Conservation (phyloP, 495 filamentous ascomycete genomes). For the Annulohypoxylon maeteangense region DNA sequence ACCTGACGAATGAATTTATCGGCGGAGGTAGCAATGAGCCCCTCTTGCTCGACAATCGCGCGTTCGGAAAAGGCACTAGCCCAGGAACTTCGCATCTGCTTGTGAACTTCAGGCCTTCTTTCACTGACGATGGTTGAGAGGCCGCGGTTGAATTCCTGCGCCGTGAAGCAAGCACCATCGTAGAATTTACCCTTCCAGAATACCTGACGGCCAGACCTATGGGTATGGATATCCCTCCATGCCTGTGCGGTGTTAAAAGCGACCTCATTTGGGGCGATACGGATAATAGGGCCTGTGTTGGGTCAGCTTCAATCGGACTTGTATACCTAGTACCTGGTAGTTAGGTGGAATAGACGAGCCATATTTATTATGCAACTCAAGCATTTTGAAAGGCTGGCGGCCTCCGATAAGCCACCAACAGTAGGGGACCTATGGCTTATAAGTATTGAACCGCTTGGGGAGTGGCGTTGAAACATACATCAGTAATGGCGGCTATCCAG, state of each 20-base stretch:
- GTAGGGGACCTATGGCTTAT: conserved; percentile 37
- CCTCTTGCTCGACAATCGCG: conserved; percentile 56
- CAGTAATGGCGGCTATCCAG: conserved; percentile 25
- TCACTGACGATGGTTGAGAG: conserved; percentile 39
- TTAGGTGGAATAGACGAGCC: conserved; percentile 8
- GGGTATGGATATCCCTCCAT: conserved; percentile 58
- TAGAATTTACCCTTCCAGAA: conserved; percentile 48
- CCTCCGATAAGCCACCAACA: conserved; percentile 26
- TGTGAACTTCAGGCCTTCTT: conserved; percentile 48
- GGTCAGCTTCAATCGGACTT: background rate
- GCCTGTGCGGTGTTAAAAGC: conserved; percentile 54
- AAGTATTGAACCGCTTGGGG: background rate
- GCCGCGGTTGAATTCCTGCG: conserved; percentile 13
- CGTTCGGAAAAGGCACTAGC: conserved; percentile 51
- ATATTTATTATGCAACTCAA: conserved; percentile 45
- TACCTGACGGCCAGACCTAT: conserved; percentile 40
- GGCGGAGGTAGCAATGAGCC: conserved; percentile 46
- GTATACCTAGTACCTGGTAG: background rate
- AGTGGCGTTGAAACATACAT: conserved; percentile 10
- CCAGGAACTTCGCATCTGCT: conserved; percentile 47
- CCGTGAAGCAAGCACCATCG: conserved; percentile 42
- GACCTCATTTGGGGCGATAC: conserved; percentile 59
- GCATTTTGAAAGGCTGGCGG: conserved; percentile 25
- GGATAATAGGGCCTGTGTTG: conserved; percentile 49
- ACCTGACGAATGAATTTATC: conserved; percentile 25